Evolutionary conservation across 495 filamentous ascomycete genomes (phyloP), one percentile per base, ranked within the genome.

Genomic region (Podospora didyma): DNA sequence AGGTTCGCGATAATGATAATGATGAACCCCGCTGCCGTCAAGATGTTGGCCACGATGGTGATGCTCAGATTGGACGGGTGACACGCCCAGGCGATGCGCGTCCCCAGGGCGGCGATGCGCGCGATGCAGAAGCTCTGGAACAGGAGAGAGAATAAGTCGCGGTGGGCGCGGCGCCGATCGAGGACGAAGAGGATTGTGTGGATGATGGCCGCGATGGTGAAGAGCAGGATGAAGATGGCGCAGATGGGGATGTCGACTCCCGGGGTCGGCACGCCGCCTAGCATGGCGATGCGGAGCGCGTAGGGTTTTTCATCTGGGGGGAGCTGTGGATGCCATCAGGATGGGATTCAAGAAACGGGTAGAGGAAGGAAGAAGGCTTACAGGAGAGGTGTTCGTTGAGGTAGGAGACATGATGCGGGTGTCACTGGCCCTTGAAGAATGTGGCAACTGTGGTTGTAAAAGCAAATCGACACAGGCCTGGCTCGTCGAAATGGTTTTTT

Each of bases 1-100:
- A 93, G 69, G 66, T 95, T 93, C 64, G 89, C 65, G 52, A 93
- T 70, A 63, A 86, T 89, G 14, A 94, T 69, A 9, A 92, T 62
- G 20, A 92, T 61, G 17, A 88, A 77, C 17, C 89, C 90, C 0
- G 87, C 85, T 9, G 81, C 75, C 21, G 92, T 81, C 56, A 93
- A 83, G 63, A 91, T 77, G 37, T 79, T 69, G 0, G 89, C 80
- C 0, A 87, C 83, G 41, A 95, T 87, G 2, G 79, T 39, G 7
- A 63, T 54, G 41, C 24, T 1, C 21, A 7, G 34, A 19, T 56
- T n/a, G 7, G 35, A 10, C 80, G 64, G 71, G 42, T 75, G 57
- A 22, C 60, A 65, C 6, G 77, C 70, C 78, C 78, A 84, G 48
- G 69, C 71, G 47, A 75, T 87, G 19, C 89, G 85, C 54, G 91